A percentile compares a stretch with the other conserved stretches of the same genome.
These are phyloP conservation scores for Fusarium cicatricum DNA, from an alignment of 2,329 filamentous ascomycete genomes.

Conservation along the genomic window DNA sequence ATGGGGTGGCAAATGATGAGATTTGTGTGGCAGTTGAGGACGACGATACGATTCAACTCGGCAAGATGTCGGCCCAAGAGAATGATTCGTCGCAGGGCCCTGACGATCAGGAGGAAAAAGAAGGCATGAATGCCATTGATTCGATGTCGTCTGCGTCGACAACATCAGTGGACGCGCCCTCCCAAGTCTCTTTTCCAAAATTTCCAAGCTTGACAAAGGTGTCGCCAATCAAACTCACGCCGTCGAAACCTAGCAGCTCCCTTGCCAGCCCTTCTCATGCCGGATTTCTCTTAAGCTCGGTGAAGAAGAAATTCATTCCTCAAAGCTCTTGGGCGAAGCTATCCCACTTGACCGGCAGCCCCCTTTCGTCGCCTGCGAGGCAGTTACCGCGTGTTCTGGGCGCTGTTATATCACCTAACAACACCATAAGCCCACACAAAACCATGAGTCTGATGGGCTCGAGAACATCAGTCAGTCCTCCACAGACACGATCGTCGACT, in stretches of 20 bases:
- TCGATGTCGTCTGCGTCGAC: neutral
- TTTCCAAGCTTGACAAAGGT: neutral
- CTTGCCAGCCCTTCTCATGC: slow-evolving; percentile 4
- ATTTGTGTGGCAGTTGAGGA: neutral
- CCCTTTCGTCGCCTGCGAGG: neutral
- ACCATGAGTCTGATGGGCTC: neutral
- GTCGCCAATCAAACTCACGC: neutral
- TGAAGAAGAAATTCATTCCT: slow-evolving; percentile 38
- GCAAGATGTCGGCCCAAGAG: neutral
- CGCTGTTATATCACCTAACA: neutral
- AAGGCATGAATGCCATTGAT: neutral
- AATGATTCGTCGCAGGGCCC: neutral
- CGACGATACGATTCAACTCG: neutral
- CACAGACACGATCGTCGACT: neutral
- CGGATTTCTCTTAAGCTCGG: slow-evolving; percentile 33
- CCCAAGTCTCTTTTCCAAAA: neutral
- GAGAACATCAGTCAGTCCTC: neutral
- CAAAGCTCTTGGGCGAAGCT: slow-evolving; percentile 38
- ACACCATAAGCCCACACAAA: neutral
- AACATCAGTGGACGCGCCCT: neutral
- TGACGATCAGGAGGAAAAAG: neutral
- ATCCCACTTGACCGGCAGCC: slow-evolving; percentile 15
- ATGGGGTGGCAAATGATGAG: neutral
- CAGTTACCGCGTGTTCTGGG: neutral
- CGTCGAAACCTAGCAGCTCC: neutral